These are phyloP conservation scores for Myriosclerotinia curreyana DNA, from an alignment of 2,329 filamentous ascomycete species.

Conservation along the genomic window DNA sequence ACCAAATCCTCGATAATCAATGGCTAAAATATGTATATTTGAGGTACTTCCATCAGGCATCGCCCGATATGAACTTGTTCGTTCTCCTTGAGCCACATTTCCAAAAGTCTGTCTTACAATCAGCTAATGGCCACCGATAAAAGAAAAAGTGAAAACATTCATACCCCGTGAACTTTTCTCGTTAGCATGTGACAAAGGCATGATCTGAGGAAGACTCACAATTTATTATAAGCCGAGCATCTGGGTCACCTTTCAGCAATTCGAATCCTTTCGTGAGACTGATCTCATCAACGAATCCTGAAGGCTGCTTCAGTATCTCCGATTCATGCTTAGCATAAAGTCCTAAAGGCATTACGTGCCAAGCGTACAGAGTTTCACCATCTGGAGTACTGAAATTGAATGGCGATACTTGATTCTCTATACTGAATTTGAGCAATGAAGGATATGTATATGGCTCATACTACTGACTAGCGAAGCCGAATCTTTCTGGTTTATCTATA, in stretches of 20 bases:
- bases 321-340: constrained; percentile 71
- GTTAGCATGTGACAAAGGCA: constrained; percentile 21
- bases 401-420: constrained; percentile 83
- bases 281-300: constrained; percentile 47
- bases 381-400: constrained; percentile 76
- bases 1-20: constrained; percentile 90
- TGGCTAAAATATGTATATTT: constrained; percentile 74
- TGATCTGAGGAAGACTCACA: constrained; percentile 46
- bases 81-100: constrained; percentile 73
- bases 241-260: constrained; percentile 60
- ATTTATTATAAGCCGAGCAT: constrained; percentile 61
- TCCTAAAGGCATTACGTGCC: constrained; percentile 82
- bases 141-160: constrained; percentile 29
- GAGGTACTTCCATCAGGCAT: constrained; percentile 68
- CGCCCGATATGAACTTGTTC: constrained; percentile 74
- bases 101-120: constrained; percentile 69
- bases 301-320: constrained; percentile 52
- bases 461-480: constrained; percentile 76
- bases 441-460: neutral
- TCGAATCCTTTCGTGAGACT: constrained; percentile 56
- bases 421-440: constrained; percentile 5
- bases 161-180: constrained; percentile 59
- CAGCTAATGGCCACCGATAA: constrained; percentile 21
- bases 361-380: constrained; percentile 75
- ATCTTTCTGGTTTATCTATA: constrained; percentile 71